Evolutionary conservation across 2,329 filamentous ascomycete species (phyloP).

Genomic region (Colletotrichum sp.): DNA sequence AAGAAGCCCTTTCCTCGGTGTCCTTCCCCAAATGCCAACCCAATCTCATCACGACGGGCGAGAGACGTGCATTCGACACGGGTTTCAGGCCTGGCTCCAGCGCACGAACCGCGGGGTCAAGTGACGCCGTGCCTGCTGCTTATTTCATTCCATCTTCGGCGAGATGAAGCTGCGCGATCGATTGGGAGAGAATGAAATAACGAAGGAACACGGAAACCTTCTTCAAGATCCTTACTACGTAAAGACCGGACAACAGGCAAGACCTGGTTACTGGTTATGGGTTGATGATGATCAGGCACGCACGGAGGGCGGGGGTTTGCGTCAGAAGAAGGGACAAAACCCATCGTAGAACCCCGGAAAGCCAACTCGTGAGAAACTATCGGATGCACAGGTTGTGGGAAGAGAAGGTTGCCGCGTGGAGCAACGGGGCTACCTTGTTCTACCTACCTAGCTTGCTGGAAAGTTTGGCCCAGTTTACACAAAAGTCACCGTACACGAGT

Average conservation of each 20-base stretch:
- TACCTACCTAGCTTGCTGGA: neutral
- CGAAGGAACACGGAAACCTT: neutral
- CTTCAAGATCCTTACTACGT: neutral
- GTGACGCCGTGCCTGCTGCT: neutral
- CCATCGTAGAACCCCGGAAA: neutral
- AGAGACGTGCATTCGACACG: neutral
- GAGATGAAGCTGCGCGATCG: neutral
- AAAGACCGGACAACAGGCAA: neutral
- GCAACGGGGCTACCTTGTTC: neutral
- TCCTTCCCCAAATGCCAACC: neutral
- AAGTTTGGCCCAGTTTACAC: neutral
- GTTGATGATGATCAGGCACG: slow-evolving; percentile 13
- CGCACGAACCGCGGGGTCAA: neutral
- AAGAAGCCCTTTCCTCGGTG: neutral
- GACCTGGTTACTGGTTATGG: neutral
- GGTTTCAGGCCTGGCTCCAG: neutral
- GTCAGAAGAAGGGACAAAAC: neutral
- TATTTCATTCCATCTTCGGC: slow-evolving; percentile 6
- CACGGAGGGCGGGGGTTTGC: slow-evolving; percentile 6
- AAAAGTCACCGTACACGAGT: neutral
- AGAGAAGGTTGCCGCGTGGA: neutral
- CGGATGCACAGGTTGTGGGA: neutral
- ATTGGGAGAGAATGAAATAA: neutral
- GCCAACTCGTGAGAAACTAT: neutral
- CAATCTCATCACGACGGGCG: neutral